Percentiles rank a stretch among this genome's conserved stretches.
Conservation (phyloP, 805 yeast species). For the Saccharomycopsis fermentans region DNA sequence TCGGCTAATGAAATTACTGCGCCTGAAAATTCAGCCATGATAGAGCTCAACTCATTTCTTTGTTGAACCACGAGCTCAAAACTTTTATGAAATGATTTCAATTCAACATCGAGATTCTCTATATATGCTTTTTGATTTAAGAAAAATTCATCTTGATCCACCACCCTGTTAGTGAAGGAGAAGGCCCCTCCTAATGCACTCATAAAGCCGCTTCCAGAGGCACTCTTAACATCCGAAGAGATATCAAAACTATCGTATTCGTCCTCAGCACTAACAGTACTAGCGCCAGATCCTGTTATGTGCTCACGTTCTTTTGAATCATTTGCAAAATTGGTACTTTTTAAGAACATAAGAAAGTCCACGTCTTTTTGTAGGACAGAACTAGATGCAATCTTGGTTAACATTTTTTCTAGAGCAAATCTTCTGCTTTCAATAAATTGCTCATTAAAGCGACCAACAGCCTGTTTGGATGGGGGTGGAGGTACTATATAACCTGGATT, state of each 20-base stretch:
- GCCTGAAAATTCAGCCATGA: constrained; percentile 58
- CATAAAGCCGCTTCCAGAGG: constrained; percentile 46
- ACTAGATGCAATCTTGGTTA: constrained; percentile 54
- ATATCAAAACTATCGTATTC: constrained; percentile 28
- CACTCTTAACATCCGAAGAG: constrained; percentile 22
- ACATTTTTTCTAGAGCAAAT: constrained; percentile 77
- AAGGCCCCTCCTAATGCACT: constrained; percentile 58
- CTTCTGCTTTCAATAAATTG: constrained; percentile 84
- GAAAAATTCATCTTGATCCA: constrained; percentile 75
- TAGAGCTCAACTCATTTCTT: constrained; percentile 58
- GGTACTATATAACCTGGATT: constrained; percentile 90
- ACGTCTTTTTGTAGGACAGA: constrained; percentile 53
- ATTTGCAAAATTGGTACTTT: constrained; percentile 55
- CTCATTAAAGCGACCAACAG: constrained; percentile 83
- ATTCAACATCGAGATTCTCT: constrained; percentile 62
- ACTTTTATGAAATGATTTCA: constrained; percentile 57
- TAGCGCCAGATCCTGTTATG: constrained; percentile 43
- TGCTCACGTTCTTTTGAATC: constrained; percentile 66
- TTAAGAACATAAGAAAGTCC: constrained; percentile 71
- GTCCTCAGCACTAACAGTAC: constrained; percentile 31
- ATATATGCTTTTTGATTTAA: constrained; percentile 56
- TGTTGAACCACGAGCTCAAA: constrained; percentile 67
- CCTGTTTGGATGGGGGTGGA: constrained; percentile 93
- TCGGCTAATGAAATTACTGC: constrained; percentile 53
- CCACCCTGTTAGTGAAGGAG: constrained; percentile 49